Base-by-base conservation (phyloP, 2,329 filamentous ascomycete genomes). In the Beauveria bassiana region DNA sequence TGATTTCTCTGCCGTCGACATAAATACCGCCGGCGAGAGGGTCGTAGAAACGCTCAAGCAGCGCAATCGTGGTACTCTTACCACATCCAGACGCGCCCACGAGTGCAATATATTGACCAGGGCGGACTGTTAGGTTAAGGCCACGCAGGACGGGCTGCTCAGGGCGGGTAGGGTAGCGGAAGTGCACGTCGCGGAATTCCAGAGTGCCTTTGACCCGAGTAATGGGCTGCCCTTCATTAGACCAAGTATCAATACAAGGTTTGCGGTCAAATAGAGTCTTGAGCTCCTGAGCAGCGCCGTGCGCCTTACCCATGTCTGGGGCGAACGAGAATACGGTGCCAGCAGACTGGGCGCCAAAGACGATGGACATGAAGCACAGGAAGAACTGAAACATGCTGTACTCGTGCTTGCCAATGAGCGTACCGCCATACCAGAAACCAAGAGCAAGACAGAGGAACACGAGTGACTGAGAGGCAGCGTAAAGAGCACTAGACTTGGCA, bases 51-150 rank as follows among this genome's bases (percentile, higher is more conserved):
- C 95, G 89, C 73, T 98, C 93, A 38, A 98, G 79, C 4, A 98
- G 81, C 3, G 91, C 89, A 71, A 98, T 96, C 0, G 93, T 96
- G 0, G 95, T 98, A 55, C 87, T 91, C 78, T 99, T 98, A 62
- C 95, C 95, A 70, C 93, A 96, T 3, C 95, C 93, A 51, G 89
- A 95, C 0, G 93, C 89, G n/a, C 95, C 95, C 9, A 98, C 95
- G 2, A 98, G 83, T 0, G 93, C 95, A 8, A 93, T 83, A 68
- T 93, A 95, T 71, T 93, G 89, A 4, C 90, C 91, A 0, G 90
- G 89, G 31, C 86, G 84, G 47, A 93, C 84, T 16, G 77, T 79
- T 7, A 93, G 79, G 73, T 93, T 87, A 12, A 97, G 79, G 0
- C 93, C 93, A 31, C 91, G 88, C 3, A 98, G 85, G 0, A 98